Evolutionary conservation across 352 stramenopile species (phyloP).

Genomic region (Phytophthora lateralis): DNA sequence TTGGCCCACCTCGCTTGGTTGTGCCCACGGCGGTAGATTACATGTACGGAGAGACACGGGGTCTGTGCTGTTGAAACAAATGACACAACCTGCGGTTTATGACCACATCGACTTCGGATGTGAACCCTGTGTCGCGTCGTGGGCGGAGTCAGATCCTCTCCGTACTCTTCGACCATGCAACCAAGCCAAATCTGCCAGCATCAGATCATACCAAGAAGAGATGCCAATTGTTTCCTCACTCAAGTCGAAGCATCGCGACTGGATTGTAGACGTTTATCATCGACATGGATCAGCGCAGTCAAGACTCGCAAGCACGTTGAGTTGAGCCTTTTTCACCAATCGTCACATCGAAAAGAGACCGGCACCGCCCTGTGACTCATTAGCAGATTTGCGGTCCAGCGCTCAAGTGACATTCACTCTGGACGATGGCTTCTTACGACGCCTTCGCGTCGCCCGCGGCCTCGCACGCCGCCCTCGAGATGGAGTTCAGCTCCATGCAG

Average conservation of each 20-base stretch:
- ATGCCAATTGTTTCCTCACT: neutral
- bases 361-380: constrained; percentile 6
- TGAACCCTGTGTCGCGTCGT: constrained; percentile 25
- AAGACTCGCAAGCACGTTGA: neutral
- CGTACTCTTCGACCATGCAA: constrained; percentile 3
- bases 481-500: constrained; percentile 56
- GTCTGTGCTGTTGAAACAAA: constrained; percentile 10
- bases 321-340: constrained; percentile 25
- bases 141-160: constrained; percentile 13
- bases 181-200: too few species aligned
- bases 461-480: constrained; percentile 36
- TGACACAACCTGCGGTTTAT: too few species aligned
- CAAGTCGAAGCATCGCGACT: neutral
- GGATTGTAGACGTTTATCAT: constrained; percentile 8
- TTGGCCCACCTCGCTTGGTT: neutral
- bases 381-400: constrained; percentile 24
- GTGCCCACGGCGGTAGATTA: neutral
- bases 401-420: constrained; percentile 24
- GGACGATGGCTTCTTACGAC: constrained; percentile 36
- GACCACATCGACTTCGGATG: constrained; percentile 2
- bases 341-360: constrained; percentile 6
- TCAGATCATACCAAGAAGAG: too few species aligned
- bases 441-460: constrained; percentile 40
- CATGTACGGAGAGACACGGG: neutral
- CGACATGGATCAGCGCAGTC: constrained; percentile 1